Conservation (phyloP, 2,329 filamentous ascomycete genomes). For the Neurospora sp. region DNA sequence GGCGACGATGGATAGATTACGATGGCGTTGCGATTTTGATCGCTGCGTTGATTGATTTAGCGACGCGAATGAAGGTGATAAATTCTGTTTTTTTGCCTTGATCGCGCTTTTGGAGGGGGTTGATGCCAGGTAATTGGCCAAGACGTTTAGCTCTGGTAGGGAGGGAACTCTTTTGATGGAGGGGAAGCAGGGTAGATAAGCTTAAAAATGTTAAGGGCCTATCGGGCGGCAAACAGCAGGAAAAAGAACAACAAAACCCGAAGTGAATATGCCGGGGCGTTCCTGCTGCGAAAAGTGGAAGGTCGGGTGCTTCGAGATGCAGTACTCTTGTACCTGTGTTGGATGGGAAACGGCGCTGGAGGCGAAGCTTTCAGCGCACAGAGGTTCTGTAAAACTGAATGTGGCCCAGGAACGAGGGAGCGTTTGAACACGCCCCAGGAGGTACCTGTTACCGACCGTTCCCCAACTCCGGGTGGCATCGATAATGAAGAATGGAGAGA, state of each 20-base stretch:
- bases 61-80: constrained; percentile 13
- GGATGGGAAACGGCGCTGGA: background rate
- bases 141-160: background rate
- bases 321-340: background rate
- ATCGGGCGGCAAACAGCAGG: background rate
- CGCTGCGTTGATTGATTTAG: constrained; percentile 16
- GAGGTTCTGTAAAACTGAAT: background rate
- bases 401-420: background rate
- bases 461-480: background rate
- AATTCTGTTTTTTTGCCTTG: constrained; percentile 17
- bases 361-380: background rate
- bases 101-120: constrained; percentile 3
- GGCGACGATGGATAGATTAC: constrained; percentile 26
- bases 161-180: background rate
- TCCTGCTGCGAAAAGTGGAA: background rate
- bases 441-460: background rate
- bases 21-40: constrained; percentile 16
- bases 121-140: background rate
- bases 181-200: background rate
- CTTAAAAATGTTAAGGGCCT: background rate
- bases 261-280: background rate
- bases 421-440: background rate
- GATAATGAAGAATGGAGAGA: background rate
- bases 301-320: background rate
- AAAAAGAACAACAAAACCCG: background rate